Base-by-base conservation (phyloP, 2,329 filamentous ascomycete genomes). In the Hansfordia pulvinata region DNA sequence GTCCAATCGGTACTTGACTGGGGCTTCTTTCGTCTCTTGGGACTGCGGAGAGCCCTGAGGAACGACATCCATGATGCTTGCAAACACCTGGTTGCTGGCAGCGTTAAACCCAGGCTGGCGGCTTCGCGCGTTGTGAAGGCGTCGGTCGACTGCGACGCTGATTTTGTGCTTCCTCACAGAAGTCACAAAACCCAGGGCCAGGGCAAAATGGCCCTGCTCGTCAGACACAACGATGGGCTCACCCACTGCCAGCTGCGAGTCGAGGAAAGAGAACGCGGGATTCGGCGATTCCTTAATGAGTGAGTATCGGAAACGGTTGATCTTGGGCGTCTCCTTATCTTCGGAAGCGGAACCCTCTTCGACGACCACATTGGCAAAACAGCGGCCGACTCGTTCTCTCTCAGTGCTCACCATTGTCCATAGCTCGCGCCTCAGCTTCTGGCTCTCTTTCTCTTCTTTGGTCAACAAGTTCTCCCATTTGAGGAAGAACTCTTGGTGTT, bases 211-310 rank as follows among this genome's bases (percentile, higher is more conserved):
- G 0, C 90, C 90, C 33, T 82, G 66, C 49, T 98, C 90, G 40
- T 94, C 90, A 0, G 90, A 96, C 4, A 98, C 69, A n/a, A 98
- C 90, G 26, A 96, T 76, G 0, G 90, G 88, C 44, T 98, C 90
- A 21, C 88, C 88, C 15, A 82, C 64, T 2, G 64, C 72, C 17
- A 98, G 69, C 42, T 96, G 85, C 2, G 86, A 96, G 41, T 96
- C 88, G 2, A 83, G 58, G 43, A 98, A 98, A 0, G 84, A 93
- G 42, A 90, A 86, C 0, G 63, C 64, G 1, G 71, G 39, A 3
- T 56, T 43, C 0, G 64, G 49, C 14, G 65, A 64, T 30, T 75
- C 67, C 46, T 93, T 93, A 42, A 82, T 47, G 35, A 98, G 84
- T 0, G 70, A 80, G 53, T 98, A 98, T 27, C 70, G 72, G 44